Conservation (phyloP, 2,329 filamentous ascomycete genomes). For the Annulohypoxylon truncatum region DNA sequence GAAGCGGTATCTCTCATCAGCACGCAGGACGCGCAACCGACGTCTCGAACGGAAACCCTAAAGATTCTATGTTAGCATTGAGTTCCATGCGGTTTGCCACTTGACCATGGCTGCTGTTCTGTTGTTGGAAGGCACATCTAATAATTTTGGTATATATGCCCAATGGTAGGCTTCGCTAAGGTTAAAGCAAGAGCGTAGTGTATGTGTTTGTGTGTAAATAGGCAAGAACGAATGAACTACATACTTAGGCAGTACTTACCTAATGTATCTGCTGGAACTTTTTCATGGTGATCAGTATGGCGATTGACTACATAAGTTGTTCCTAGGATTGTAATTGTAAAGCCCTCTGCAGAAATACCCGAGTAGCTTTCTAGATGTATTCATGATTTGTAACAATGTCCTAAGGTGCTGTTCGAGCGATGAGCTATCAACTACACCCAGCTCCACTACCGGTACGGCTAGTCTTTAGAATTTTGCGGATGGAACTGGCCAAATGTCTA, state of each 20-base stretch:
- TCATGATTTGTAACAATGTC: no score
- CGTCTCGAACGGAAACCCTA: neutral
- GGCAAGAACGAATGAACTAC: neutral
- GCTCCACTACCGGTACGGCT: no score
- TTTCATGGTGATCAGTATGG: neutral
- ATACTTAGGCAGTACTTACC: neutral
- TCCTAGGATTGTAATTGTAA: no score
- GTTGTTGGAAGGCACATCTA: neutral
- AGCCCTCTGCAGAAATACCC: no score
- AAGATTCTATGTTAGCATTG: neutral
- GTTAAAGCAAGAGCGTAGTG: neutral
- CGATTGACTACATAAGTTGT: neutral
- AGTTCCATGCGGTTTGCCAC: neutral
- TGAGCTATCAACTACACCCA: no score
- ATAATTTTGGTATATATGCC: neutral
- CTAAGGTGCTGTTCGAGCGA: no score
- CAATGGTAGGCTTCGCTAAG: neutral
- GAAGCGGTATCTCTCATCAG: no score
- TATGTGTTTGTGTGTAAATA: neutral
- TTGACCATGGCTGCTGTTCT: neutral
- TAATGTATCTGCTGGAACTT: neutral
- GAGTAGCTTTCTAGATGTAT: no score
- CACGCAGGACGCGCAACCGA: neutral
- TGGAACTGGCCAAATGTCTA: no score
- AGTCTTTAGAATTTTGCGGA: no score